Evolutionary conservation across 2,329 filamentous ascomycete genomes (phyloP).

Genomic region (Nigrospora oryzae): DNA sequence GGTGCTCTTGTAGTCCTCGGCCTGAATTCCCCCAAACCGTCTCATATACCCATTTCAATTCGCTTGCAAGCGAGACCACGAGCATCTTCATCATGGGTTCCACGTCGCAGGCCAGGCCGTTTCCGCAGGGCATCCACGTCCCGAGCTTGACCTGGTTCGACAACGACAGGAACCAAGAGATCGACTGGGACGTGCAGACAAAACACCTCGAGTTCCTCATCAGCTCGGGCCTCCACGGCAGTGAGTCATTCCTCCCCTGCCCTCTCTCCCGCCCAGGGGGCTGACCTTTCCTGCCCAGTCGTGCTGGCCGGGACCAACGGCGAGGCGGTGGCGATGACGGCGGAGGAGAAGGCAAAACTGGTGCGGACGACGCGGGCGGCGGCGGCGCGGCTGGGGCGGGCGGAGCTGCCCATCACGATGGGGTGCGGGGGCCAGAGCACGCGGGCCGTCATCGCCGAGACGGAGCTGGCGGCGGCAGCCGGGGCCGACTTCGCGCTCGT

Average conservation of each 20-base stretch:
- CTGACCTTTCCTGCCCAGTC: slow-evolving; percentile 23
- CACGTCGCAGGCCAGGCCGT: slow-evolving; percentile 8
- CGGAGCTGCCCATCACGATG: slow-evolving; percentile 54
- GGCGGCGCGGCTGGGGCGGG: slow-evolving; percentile 48
- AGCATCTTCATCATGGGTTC: background rate
- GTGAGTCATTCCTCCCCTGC: slow-evolving; percentile 14
- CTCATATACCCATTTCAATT: too few species aligned
- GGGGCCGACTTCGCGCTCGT: slow-evolving; percentile 63
- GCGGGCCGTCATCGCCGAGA: slow-evolving; percentile 57
- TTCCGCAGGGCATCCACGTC: slow-evolving; percentile 46
- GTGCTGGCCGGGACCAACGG: slow-evolving; percentile 67
- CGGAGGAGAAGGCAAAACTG: slow-evolving; percentile 54
- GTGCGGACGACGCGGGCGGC: slow-evolving; percentile 53
- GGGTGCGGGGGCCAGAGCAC: slow-evolving; percentile 60
- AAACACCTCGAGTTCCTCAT: slow-evolving; percentile 46
- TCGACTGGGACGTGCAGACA: slow-evolving; percentile 46
- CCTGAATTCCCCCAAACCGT: too few species aligned
- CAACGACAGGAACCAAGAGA: slow-evolving; percentile 35
- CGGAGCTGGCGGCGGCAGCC: slow-evolving; percentile 32
- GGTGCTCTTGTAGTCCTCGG: too few species aligned
- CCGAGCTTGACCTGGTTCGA: slow-evolving; percentile 48
- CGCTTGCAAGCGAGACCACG: background rate
- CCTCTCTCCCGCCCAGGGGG: background rate
- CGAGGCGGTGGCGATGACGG: slow-evolving; percentile 60
- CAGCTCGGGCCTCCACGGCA: slow-evolving; percentile 41